Base-by-base conservation (phyloP, 768 basidiomycete genomes). In the Pleurotus pulmonarius region DNA sequence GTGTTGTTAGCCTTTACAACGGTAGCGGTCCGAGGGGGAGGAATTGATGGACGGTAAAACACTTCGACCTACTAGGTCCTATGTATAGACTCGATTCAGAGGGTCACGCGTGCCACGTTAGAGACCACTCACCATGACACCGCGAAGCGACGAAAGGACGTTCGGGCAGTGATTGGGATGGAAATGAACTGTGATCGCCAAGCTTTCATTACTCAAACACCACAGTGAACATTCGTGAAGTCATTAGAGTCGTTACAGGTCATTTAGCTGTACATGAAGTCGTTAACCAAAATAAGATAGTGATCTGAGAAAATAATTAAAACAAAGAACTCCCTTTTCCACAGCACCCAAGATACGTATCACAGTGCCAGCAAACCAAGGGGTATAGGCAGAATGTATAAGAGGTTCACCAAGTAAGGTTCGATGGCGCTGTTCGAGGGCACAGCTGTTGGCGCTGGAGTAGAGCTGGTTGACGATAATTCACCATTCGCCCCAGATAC, bases 401-500 rank as follows among this genome's bases (percentile, higher is more conserved):
- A 24, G 20, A 26, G 9, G 24, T 29, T 43, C 18, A 53, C 51
- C 34, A 51, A 24, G 18, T 49, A 18, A 15, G 55, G 29, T 40
- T 54, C 53, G n/a, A 45, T 41, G 13, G 47, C 46, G 26, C 43
- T 59, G 7, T 63, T 53, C 8, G 46, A 24, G 8, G 46, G 24
- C 34, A 39, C 58, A n/a, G 68, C 67, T 18, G 69, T 65, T 34
- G 62, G 56, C 5, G 63, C 56, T 15, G 67, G 59, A 9, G 65
- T 34, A 1, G 64, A 58, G 6, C 65, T 43, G 25, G 67, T 66
- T 12, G 72, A 66, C 3, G 75, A 70, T 16, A 68, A 60, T 25
- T 77, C 75, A 5, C 76, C 74, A 59, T 82, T 70, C 5, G 72
- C 64, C 15, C 68, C 70, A 8, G 80, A 74, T 15, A 76, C 83